phyloP scores from a whole-genome alignment of 73 alveolate species.

The Paramecium sonneborni region DNA sequence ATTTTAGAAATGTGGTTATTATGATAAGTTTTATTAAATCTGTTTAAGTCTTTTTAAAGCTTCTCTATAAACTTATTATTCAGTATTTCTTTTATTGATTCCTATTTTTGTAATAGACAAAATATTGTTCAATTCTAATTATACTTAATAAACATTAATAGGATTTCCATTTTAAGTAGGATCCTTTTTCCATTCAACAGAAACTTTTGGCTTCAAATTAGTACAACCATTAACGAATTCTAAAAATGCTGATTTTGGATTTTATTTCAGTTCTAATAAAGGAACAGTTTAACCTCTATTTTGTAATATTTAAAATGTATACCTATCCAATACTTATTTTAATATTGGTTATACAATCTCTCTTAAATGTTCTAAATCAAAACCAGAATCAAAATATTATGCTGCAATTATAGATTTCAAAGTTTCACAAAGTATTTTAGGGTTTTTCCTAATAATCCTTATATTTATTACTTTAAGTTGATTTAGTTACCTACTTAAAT shows the following conservation, averaged over 20 bases:
- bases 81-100: neutral
- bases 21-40: neutral
- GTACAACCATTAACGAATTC: neutral
- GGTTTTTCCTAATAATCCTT: neutral
- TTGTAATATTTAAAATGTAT: neutral
- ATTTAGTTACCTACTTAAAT: neutral
- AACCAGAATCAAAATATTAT: neutral
- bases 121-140: neutral
- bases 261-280: neutral
- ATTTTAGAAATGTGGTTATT: neutral
- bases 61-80: neutral
- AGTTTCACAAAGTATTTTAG: neutral
- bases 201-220: conserved; percentile 3
- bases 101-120: neutral
- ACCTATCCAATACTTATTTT: neutral
- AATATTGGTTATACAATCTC: neutral
- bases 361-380: neutral
- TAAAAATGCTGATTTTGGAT: conserved; percentile 13
- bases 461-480: neutral
- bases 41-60: neutral
- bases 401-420: neutral
- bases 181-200: neutral
- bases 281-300: neutral
- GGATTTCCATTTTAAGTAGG: neutral
- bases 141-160: neutral